Evolutionary conservation across 2,329 filamentous ascomycete species (phyloP).

Genomic region (Beauveria brongniartii): DNA sequence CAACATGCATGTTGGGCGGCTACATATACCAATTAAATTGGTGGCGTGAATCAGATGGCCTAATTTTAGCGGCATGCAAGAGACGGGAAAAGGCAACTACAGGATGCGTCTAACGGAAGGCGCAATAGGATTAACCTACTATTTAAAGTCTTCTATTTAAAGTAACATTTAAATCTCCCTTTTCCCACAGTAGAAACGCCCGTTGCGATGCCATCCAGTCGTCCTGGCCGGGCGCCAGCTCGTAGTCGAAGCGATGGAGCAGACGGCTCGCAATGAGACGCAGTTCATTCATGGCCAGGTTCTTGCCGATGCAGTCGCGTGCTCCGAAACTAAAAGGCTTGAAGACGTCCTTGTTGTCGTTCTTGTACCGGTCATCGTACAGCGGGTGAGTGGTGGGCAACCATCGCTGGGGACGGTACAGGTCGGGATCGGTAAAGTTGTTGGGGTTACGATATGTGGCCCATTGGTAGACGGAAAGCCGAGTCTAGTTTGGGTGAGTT

Average conservation of each 20-base stretch:
- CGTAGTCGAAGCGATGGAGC: slow-evolving; percentile 38
- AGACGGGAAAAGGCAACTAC: no score
- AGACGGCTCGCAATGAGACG: slow-evolving; percentile 36
- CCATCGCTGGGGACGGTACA: slow-evolving; percentile 42
- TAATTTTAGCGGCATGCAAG: no score
- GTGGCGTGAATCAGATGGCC: no score
- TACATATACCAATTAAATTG: no score
- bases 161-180: slow-evolving; percentile 13
- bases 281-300: slow-evolving; percentile 34
- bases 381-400: slow-evolving; percentile 19
- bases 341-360: slow-evolving; percentile 29
- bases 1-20: no score
- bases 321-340: slow-evolving; percentile 32
- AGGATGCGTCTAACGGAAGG: no score
- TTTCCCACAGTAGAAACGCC: slow-evolving; percentile 15
- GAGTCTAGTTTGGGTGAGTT: neutral
- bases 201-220: slow-evolving; percentile 17
- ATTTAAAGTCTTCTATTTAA: no score
- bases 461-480: slow-evolving; percentile 34
- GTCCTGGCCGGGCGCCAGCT: slow-evolving; percentile 19
- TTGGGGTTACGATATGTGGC: slow-evolving; percentile 34
- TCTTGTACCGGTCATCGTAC: slow-evolving; percentile 27
- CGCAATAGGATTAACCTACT: no score
- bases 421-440: slow-evolving; percentile 36
- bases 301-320: slow-evolving; percentile 33